Evolutionary conservation across 345 rosid genomes (phyloP).

Genomic region (Rhodamnia rubescens): DNA sequence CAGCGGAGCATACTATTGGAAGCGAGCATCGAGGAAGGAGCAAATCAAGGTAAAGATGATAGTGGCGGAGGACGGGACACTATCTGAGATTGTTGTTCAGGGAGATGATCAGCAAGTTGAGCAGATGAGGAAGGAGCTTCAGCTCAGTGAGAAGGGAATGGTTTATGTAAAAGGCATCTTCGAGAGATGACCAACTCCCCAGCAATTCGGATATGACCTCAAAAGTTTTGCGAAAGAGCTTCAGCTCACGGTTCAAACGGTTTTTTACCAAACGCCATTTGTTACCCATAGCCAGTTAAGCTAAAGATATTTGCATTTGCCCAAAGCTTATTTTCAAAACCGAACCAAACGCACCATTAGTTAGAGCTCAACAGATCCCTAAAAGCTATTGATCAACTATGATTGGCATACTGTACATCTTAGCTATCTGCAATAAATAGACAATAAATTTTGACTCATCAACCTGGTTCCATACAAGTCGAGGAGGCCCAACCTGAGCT

Average conservation of each 20-base stretch:
- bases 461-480: not conserved
- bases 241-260: no score
- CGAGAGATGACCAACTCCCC: constrained; percentile 35
- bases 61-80: constrained; percentile 37
- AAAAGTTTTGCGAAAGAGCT: not conserved
- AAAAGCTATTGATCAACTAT: not conserved
- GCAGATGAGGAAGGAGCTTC: constrained; percentile 79
- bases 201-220: not conserved
- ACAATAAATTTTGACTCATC: not conserved
- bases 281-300: no score
- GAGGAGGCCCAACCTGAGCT: not conserved
- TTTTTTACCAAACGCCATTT: no score
- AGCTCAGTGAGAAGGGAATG: constrained; percentile 83
- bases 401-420: not conserved
- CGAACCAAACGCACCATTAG: not conserved
- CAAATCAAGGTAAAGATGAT: constrained; percentile 82
- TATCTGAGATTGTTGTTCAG: constrained; percentile 65
- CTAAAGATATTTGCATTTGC: no score
- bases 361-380: not conserved
- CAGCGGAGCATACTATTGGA: constrained; percentile 92
- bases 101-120: constrained; percentile 95
- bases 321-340: no score
- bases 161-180: constrained; percentile 80
- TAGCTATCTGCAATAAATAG: not conserved
- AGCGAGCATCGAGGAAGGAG: constrained; percentile 80